Base-by-base conservation (phyloP, 768 basidiomycete genomes). In the Lactifluus rugatus region DNA sequence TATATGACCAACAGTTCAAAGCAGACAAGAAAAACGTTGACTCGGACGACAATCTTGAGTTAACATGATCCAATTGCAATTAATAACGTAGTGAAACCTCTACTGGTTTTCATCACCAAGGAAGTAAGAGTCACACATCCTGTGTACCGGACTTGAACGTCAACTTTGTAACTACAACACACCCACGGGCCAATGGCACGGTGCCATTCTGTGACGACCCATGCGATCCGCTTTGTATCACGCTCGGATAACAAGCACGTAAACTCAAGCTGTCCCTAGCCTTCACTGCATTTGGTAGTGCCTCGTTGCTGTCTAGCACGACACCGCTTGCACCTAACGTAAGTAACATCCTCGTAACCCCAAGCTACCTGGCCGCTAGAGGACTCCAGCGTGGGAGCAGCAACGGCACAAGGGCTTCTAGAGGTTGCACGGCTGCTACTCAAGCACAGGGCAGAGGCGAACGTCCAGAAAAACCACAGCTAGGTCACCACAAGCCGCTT, bases 161-260 rank as follows among this genome's bases (percentile, higher is more conserved):
- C 11, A 46, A 46, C 3, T 26, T 4, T 21, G 11, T 23, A 26
- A 26, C 42, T 9, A 23, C 42, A 23, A 21, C 41, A 19, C 19
- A n/a, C 41, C 41, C 41, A 19, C 10, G 19, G 37, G 47, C 47
- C 26, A 21, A 28, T 6, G 37, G 21, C 34, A 48, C 26, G 6
- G 28, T 9, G 28, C 28, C n/a, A n/a, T n/a, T n/a, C n/a, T n/a
- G n/a, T n/a, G n/a, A n/a, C n/a, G 17, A 32, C 54, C 47, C n/a
- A 56, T 48, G 47, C 47, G 31, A 19, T 48, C 54, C 10, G 23
- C 46, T 39, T 39, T 48, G 54, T 56, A 56, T 41, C 47, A 25
- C 54, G 37, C 37, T 42, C 37, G 41, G 37, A 46, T 56, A 21
- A 17, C 54, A 56, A 56, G 54, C 54, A 56, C 54, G 54, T 39